Evolutionary conservation across 164 flowering plant genomes (phyloP).

Genomic region (Vitis labrusca): DNA sequence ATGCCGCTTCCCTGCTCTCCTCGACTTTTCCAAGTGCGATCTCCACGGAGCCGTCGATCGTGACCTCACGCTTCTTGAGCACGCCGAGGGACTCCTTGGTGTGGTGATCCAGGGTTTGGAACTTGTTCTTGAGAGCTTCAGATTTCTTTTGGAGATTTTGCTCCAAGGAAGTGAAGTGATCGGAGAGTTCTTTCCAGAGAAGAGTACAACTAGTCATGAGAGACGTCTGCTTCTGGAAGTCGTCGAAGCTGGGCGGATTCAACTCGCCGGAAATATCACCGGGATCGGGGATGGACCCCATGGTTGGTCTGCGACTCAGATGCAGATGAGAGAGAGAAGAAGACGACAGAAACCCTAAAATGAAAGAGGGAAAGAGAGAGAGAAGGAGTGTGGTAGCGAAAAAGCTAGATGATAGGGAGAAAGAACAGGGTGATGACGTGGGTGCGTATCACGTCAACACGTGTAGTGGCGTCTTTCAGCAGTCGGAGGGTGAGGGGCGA

Average conservation of each 20-base stretch:
- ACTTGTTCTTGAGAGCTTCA: constrained; percentile 57
- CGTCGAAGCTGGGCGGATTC: constrained; percentile 68
- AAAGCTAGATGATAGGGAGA: constrained; percentile 15
- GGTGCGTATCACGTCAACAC: constrained; percentile 14
- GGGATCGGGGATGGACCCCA: constrained; percentile 85
- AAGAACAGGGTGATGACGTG: constrained; percentile 31
- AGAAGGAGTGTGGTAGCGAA: constrained; percentile 1
- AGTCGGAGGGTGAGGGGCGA: not conserved
- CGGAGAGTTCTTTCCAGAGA: constrained; percentile 94
- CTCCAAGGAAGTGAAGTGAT: constrained; percentile 83
- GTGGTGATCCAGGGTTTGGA: constrained; percentile 48
- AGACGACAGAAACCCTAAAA: constrained; percentile 16
- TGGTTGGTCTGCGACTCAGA: constrained; percentile 21
- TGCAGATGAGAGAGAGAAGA: constrained; percentile 5
- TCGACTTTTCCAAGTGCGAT: constrained; percentile 53
- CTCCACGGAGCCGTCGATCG: constrained; percentile 54
- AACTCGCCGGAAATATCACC: constrained; percentile 46
- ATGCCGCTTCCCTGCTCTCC: constrained; percentile 42
- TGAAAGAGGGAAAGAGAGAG: constrained; percentile 8
- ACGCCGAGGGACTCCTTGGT: constrained; percentile 56
- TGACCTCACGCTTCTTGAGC: constrained; percentile 65
- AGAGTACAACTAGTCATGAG: constrained; percentile 90
- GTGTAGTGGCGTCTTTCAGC: constrained; percentile 15
- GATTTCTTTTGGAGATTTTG: constrained; percentile 67
- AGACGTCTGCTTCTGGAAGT: constrained; percentile 77